A percentile compares a stretch with the other conserved stretches of the same genome.
These are phyloP conservation scores for Solanum sejunctum DNA, from an alignment of 257 asterid genomes.

Conservation along the genomic window DNA sequence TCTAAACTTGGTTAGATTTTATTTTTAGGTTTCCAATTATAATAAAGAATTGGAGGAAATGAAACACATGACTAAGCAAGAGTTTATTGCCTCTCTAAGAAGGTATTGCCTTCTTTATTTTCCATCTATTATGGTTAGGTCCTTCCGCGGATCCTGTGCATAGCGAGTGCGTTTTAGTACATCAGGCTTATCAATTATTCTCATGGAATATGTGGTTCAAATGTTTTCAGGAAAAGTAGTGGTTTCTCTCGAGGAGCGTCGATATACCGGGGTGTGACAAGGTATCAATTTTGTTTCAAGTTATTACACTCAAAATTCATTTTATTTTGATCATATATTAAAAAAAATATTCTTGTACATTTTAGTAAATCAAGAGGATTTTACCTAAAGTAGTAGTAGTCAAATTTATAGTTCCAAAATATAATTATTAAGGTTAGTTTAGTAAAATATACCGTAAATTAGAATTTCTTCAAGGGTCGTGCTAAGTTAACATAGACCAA, in stretches of 20 bases:
- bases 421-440: neutral
- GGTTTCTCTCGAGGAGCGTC: slow-evolving; percentile 95
- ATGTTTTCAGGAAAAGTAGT: slow-evolving; percentile 78
- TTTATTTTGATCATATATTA: no score
- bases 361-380: no score
- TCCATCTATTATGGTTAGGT: neutral
- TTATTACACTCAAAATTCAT: neutral
- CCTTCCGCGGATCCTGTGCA: no score
- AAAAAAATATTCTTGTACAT: no score
- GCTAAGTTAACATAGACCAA: neutral
- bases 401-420: no score
- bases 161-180: no score
- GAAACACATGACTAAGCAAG: slow-evolving; percentile 72
- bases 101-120: slow-evolving; percentile 18
- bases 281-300: slow-evolving; percentile 15
- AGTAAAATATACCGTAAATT: neutral
- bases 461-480: neutral
- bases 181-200: neutral
- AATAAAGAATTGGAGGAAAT: slow-evolving; percentile 71
- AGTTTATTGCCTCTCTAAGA: slow-evolving; percentile 84
- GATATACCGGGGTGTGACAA: slow-evolving; percentile 80
- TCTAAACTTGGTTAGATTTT: neutral
- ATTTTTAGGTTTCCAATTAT: slow-evolving; percentile 49
- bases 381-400: no score
- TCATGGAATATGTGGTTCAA: neutral